Conservation (phyloP, 305 asterid genomes). For the Plantago lanceolata region DNA sequence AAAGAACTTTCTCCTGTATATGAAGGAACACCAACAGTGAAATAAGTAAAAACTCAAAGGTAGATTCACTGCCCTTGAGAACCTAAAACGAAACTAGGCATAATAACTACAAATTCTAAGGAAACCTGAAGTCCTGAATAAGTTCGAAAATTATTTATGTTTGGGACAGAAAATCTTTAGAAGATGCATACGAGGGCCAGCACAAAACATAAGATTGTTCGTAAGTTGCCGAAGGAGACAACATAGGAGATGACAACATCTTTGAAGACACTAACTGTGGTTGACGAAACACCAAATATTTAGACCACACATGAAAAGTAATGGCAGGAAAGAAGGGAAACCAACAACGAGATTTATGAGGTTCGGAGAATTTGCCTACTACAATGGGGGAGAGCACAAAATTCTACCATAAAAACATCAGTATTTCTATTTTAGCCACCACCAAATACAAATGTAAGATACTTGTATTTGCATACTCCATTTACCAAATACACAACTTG, state of each 20-base stretch:
- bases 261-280: background rate
- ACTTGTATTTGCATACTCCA: constrained; percentile 12
- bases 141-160: background rate
- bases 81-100: constrained; percentile 4
- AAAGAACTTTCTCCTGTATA: constrained; percentile 82
- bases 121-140: background rate
- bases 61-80: constrained; percentile 12
- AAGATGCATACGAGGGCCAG: background rate
- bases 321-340: too few species aligned
- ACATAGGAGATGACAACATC: constrained; percentile 10
- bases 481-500: background rate
- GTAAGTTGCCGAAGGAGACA: constrained; percentile 16
- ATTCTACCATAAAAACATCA: background rate
- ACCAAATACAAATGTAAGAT: background rate
- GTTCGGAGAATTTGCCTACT: too few species aligned
- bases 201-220: background rate
- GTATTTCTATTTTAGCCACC: background rate
- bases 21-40: constrained; percentile 20
- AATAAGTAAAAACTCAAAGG: constrained; percentile 19
- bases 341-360: too few species aligned
- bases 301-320: too few species aligned
- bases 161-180: background rate
- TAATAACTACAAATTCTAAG: too few species aligned
- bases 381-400: too few species aligned
- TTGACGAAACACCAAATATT: too few species aligned